Evolutionary conservation across 139 green algal species (phyloP).

Genomic region (Micractinium conductrix): DNA sequence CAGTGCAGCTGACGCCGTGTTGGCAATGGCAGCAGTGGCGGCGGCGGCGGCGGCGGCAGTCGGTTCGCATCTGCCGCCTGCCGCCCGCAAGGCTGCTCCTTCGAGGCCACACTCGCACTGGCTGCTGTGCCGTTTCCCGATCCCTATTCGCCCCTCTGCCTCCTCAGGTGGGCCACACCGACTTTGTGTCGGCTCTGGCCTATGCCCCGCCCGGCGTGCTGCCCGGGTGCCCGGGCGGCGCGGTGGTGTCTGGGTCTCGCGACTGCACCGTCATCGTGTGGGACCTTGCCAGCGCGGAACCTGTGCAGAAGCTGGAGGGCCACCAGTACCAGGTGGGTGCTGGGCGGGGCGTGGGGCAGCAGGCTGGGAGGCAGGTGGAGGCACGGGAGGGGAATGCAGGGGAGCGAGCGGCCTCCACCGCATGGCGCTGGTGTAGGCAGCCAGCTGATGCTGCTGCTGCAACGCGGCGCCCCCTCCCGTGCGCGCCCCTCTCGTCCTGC

Average conservation of each 20-base stretch:
- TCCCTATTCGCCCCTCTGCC: neutral
- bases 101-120: neutral
- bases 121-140: no score
- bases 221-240: slow-evolving; percentile 46
- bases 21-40: neutral
- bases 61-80: neutral
- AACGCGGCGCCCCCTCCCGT: no score
- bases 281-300: slow-evolving; percentile 59
- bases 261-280: slow-evolving; percentile 87
- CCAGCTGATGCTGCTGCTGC: no score
- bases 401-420: no score
- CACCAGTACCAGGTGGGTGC: slow-evolving; percentile 81
- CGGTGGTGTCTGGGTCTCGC: slow-evolving; percentile 83
- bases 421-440: no score
- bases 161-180: slow-evolving; percentile 78
- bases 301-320: slow-evolving; percentile 63
- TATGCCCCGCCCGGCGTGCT: slow-evolving; percentile 52
- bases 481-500: no score
- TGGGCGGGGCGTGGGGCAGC: neutral
- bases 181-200: slow-evolving; percentile 82
- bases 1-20: no score
- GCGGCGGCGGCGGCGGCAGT: slow-evolving; percentile 3
- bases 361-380: neutral
- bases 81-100: neutral
- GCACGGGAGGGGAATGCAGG: no score